Conservation (phyloP, 306 rosid species). For the Myrica gale region DNA sequence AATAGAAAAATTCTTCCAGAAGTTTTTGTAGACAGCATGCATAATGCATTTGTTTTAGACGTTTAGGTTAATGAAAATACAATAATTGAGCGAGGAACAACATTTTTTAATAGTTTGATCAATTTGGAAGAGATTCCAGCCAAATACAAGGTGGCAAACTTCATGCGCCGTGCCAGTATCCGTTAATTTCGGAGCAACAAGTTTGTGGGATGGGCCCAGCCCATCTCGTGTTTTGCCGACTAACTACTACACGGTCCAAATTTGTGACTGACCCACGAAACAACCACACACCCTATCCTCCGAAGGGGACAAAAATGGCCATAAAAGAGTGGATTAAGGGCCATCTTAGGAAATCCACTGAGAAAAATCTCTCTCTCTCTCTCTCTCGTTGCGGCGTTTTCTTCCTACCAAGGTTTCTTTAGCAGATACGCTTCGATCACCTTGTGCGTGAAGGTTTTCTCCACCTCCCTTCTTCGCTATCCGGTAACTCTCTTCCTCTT, state of each 20-base stretch:
- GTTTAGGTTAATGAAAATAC: no score
- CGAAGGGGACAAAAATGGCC: neutral
- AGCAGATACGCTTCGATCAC: neutral
- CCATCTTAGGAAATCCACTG: neutral
- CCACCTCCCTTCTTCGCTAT: neutral
- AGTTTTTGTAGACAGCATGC: no score
- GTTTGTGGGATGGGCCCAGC: neutral
- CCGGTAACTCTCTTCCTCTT: neutral
- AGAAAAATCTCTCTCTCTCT: conserved; percentile 8
- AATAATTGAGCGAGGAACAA: no score
- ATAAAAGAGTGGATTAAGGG: neutral
- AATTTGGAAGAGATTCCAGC: no score
- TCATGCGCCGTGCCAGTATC: neutral
- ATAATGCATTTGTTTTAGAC: no score
- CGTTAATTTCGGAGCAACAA: neutral
- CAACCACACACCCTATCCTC: neutral
- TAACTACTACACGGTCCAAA: neutral
- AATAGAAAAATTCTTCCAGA: no score
- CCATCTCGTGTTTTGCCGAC: neutral
- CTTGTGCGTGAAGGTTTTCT: neutral
- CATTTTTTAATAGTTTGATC: no score
- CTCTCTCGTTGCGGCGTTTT: neutral
- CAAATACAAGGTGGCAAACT: no score
- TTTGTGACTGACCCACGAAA: neutral
- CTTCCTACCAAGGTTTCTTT: conserved; percentile 24